These are phyloP conservation scores for Globisporangium radiosum DNA, from an alignment of 352 stramenopile species.

Conservation along the genomic window DNA sequence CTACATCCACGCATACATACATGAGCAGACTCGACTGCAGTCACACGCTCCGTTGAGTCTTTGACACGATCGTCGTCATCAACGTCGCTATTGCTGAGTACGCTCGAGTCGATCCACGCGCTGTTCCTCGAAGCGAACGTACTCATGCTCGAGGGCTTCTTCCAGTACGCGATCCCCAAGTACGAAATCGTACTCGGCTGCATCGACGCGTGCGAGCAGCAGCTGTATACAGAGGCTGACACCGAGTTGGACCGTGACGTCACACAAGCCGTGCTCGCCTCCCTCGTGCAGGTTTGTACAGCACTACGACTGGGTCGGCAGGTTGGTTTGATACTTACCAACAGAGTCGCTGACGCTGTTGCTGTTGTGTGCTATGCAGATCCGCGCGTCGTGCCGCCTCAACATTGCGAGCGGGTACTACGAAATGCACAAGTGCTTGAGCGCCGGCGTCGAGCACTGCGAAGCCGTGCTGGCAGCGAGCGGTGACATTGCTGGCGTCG, in stretches of 20 bases:
- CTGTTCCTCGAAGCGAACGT: conserved; percentile 48
- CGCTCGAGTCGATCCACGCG: conserved; percentile 29
- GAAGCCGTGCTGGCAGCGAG: conserved; percentile 24
- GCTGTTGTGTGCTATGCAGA: conserved; percentile 18
- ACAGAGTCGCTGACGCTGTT: background rate
- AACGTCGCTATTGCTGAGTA: background rate
- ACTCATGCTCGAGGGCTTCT: conserved; percentile 58
- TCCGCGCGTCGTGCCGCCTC: conserved; percentile 38
- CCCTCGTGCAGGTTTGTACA: too few species aligned
- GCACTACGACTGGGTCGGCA: too few species aligned
- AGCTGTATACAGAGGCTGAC: too few species aligned
- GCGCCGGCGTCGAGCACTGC: conserved; percentile 32
- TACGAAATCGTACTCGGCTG: conserved; percentile 38
- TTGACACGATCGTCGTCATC: conserved; percentile 10
- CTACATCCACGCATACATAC: too few species aligned
- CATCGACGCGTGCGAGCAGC: conserved; percentile 11
- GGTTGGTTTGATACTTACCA: too few species aligned
- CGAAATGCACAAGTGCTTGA: conserved; percentile 56
- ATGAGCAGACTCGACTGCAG: conserved; percentile 1
- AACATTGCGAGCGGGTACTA: conserved; percentile 57
- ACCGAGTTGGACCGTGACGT: too few species aligned
- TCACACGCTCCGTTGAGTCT: background rate
- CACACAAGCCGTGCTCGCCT: too few species aligned
- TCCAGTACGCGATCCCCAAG: conserved; percentile 50
- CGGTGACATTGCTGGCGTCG: conserved; percentile 13